Conservation (phyloP, 441 rosid genomes). For the Jatropha podagrica region DNA sequence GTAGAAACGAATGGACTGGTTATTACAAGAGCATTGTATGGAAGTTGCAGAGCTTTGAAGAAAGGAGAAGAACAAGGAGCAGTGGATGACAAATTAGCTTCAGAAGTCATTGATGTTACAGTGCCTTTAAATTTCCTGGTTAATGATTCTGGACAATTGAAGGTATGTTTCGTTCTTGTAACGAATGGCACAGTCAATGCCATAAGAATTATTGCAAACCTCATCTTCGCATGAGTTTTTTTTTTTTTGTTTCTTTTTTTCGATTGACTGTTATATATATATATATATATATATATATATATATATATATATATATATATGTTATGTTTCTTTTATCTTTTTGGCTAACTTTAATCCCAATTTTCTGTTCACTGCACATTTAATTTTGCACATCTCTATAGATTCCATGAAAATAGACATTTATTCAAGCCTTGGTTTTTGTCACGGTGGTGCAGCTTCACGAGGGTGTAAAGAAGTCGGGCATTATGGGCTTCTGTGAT, state of each 20-base stretch:
- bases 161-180: conserved; percentile 42
- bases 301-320: too few relatives aligned
- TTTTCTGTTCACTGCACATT: not conserved
- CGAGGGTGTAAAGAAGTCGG: conserved; percentile 88
- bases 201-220: not conserved
- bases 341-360: not conserved
- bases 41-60: conserved; percentile 58
- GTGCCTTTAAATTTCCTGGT: conserved; percentile 91
- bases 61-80: conserved; percentile 42
- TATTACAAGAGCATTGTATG: conserved; percentile 74
- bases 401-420: not conserved
- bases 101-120: conserved; percentile 78
- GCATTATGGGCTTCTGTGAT: conserved; percentile 99
- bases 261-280: too few relatives aligned
- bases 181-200: not conserved
- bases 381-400: not conserved
- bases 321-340: not conserved
- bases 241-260: too few relatives aligned
- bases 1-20: conserved; percentile 70
- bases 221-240: not conserved
- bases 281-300: too few relatives aligned
- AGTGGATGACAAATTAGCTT: conserved; percentile 39
- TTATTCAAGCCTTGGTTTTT: conserved; percentile 11
- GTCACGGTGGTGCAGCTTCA: conserved; percentile 59
- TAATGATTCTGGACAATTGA: conserved; percentile 76